Conservation (phyloP, 345 rosid genomes). For the Salix viminalis region DNA sequence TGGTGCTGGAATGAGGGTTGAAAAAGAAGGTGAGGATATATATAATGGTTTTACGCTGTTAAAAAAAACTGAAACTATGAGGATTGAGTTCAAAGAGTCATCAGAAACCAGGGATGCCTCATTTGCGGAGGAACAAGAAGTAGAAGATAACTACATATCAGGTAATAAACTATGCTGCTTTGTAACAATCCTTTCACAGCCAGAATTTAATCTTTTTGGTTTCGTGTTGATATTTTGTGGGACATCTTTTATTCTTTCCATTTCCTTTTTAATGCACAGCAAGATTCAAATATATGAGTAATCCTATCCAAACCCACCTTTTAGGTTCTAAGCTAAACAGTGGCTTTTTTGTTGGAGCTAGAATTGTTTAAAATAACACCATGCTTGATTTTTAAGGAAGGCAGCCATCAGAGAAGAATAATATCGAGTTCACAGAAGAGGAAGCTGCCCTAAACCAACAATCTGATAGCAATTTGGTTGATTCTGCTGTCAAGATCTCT, state of each 20-base stretch:
- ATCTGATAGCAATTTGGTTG: constrained; percentile 18
- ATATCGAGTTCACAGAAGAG: constrained; percentile 24
- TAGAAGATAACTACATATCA: constrained; percentile 8
- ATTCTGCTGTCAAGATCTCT: constrained; percentile 25
- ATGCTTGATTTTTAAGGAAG: constrained; percentile 44
- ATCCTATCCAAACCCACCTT: background rate
- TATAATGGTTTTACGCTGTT: constrained; percentile 45
- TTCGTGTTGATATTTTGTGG: background rate
- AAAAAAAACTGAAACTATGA: constrained; percentile 42
- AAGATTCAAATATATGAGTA: background rate
- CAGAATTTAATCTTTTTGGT: background rate
- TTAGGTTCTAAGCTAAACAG: background rate
- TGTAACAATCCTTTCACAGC: background rate
- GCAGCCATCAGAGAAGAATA: constrained; percentile 39
- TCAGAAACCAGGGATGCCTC: constrained; percentile 8
- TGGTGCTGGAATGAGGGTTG: constrained; percentile 11
- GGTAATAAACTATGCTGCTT: constrained; percentile 29
- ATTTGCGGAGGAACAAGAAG: constrained; percentile 14
- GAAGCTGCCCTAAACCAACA: constrained; percentile 26
- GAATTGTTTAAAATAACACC: constrained; percentile 17
- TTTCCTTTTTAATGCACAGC: background rate
- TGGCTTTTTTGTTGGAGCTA: background rate
- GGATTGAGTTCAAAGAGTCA: constrained; percentile 12
- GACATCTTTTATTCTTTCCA: background rate
- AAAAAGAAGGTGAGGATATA: constrained; percentile 20